These are phyloP conservation scores for Lasiosphaeria ovina DNA, from an alignment of 495 filamentous ascomycete genomes.

Conservation along the genomic window DNA sequence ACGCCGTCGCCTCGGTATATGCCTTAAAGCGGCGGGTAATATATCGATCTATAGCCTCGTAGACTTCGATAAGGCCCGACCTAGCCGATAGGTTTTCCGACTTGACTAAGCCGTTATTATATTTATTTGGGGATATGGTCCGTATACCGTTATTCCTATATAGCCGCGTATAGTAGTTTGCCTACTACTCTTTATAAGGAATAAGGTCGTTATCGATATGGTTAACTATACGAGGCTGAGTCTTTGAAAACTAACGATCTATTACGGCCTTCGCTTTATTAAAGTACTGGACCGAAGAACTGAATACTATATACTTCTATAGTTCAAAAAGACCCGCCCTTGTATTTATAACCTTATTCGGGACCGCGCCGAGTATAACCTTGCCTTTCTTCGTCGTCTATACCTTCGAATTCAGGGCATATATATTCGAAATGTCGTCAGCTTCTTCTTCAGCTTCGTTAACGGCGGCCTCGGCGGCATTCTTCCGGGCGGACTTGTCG, in stretches of 20 bases:
- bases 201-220: too few species aligned
- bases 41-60: too few species aligned
- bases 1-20: too few species aligned
- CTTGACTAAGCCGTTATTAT: too few species aligned
- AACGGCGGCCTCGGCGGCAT: neutral
- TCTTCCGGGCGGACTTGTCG: neutral
- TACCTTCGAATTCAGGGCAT: neutral
- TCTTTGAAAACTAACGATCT: neutral
- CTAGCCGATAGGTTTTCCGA: too few species aligned
- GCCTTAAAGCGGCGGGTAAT: too few species aligned
- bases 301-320: neutral
- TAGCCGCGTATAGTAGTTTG: too few species aligned
- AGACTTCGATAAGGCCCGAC: too few species aligned
- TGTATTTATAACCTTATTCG: neutral
- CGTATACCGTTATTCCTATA: too few species aligned
- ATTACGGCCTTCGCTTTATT: neutral
- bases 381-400: neutral
- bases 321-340: neutral
- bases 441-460: too few species aligned
- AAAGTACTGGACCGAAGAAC: neutral
- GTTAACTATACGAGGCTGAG: neutral
- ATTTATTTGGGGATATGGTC: too few species aligned
- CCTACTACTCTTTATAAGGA: too few species aligned
- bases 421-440: neutral
- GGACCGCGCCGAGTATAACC: neutral